Evolutionary conservation across 495 filamentous ascomycete genomes (phyloP).

Genomic region (Tetracladium setigerum): DNA sequence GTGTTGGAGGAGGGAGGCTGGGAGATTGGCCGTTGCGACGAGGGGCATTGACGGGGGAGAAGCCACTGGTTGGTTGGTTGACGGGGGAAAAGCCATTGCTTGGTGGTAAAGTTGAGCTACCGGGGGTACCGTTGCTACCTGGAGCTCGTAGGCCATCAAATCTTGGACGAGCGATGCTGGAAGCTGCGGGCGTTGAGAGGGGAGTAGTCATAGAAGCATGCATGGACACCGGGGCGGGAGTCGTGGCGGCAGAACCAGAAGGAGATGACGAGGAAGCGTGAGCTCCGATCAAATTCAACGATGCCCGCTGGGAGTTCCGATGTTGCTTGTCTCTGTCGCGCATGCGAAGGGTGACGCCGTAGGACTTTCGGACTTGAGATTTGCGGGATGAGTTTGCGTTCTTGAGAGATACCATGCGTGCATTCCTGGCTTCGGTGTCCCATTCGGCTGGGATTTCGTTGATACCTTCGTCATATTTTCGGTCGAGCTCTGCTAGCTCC

Average conservation of each 20-base stretch:
- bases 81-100: neutral
- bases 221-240: too few relatives aligned
- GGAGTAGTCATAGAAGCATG: too few relatives aligned
- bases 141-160: too few relatives aligned
- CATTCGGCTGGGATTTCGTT: neutral
- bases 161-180: too few relatives aligned
- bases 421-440: neutral
- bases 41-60: conserved; percentile 4
- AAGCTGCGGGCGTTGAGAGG: too few relatives aligned
- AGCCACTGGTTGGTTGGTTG: neutral
- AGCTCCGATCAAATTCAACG: neutral
- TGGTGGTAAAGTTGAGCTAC: neutral
- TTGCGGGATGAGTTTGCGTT: conserved; percentile 16
- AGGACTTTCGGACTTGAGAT: conserved; percentile 15
- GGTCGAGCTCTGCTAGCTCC: conserved; percentile 7
- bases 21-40: neutral
- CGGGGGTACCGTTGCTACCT: too few relatives aligned
- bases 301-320: neutral
- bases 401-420: conserved; percentile 4
- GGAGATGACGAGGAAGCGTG: too few relatives aligned
- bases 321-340: conserved; percentile 14
- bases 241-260: too few relatives aligned
- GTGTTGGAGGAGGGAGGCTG: neutral
- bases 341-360: conserved; percentile 17
- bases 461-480: neutral